phyloP scores from a whole-genome alignment of 495 filamentous ascomycete species.

The Penicillium pancosmium region DNA sequence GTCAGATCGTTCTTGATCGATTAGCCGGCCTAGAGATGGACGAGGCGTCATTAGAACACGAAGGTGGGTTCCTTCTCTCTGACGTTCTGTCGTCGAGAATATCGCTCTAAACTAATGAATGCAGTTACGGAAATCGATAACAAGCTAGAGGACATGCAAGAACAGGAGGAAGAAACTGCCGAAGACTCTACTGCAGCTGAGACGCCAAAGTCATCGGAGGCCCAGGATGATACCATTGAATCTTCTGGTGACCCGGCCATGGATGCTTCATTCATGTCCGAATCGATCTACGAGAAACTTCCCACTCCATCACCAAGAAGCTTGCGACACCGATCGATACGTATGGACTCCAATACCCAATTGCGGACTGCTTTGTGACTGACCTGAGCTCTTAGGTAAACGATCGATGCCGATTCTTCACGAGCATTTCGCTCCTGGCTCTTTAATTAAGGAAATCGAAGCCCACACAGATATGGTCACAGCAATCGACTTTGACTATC shows the following conservation, averaged over 20 bases:
- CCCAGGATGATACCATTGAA: conserved; percentile 50
- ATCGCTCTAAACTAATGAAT: conserved; percentile 21
- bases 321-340: conserved; percentile 67
- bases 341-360: conserved; percentile 24
- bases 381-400: conserved; percentile 44
- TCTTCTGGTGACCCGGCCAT: conserved; percentile 56
- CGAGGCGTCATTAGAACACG: conserved; percentile 85
- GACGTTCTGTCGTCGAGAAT: conserved; percentile 8
- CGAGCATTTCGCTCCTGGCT: conserved; percentile 92
- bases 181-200: conserved; percentile 61
- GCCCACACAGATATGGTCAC: conserved; percentile 90
- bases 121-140: conserved; percentile 81
- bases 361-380: conserved; percentile 8
- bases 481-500: conserved; percentile 91
- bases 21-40: conserved; percentile 90
- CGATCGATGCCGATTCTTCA: conserved; percentile 95
- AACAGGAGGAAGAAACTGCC: conserved; percentile 48
- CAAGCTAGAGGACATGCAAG: conserved; percentile 75
- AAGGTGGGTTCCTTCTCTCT: conserved; percentile 57
- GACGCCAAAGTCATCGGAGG: conserved; percentile 59
- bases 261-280: conserved; percentile 89
- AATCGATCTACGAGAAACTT: conserved; percentile 94
- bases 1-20: conserved; percentile 88
- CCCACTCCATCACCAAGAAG: conserved; percentile 64
- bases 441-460: conserved; percentile 81